A percentile compares a stretch with the other conserved stretches of the same genome.
Conservation (phyloP, 148 eudicot genomes). For the Fagopyrum tataricum region DNA sequence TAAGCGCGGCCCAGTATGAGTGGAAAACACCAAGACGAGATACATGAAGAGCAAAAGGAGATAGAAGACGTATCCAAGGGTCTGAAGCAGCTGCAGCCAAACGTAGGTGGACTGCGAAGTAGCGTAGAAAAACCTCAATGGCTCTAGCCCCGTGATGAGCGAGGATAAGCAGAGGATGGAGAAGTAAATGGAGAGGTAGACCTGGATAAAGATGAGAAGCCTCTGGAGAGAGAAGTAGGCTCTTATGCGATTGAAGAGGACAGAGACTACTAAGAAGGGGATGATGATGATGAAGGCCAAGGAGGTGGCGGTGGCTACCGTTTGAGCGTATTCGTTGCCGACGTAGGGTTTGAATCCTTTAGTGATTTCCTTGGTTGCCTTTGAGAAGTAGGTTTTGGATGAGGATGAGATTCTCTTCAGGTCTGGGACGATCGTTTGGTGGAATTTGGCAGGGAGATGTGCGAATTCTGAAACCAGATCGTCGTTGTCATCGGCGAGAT, state of each 20-base stretch:
- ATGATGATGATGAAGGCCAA: conserved; percentile 47
- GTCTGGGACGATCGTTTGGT: conserved; percentile 70
- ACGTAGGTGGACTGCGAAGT: conserved; percentile 65
- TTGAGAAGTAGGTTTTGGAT: conserved; percentile 47
- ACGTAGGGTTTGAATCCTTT: conserved; percentile 63
- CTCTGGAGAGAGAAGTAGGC: conserved; percentile 71
- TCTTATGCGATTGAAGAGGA: conserved; percentile 52
- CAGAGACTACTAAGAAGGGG: conserved; percentile 62
- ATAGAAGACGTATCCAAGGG: conserved; percentile 63
- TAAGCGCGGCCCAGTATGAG: conserved; percentile 46
- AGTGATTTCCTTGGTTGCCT: conserved; percentile 57
- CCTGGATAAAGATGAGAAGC: conserved; percentile 66
- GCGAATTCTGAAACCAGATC: conserved; percentile 17
- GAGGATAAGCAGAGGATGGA: conserved; percentile 57
- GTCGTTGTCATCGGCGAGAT: too few species aligned
- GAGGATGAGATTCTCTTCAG: conserved; percentile 57
- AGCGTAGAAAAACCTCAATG: conserved; percentile 67
- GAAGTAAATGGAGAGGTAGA: conserved; percentile 73
- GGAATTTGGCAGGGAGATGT: conserved; percentile 68
- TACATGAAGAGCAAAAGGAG: conserved; percentile 61
- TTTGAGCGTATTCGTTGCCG: conserved; percentile 53
- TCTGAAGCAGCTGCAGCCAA: conserved; percentile 64
- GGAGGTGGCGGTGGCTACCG: conserved; percentile 43
- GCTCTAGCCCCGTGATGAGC: conserved; percentile 68
- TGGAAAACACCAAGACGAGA: conserved; percentile 58